These are phyloP conservation scores for Physcia stellaris DNA, from an alignment of 495 filamentous ascomycete genomes.

Conservation along the genomic window DNA sequence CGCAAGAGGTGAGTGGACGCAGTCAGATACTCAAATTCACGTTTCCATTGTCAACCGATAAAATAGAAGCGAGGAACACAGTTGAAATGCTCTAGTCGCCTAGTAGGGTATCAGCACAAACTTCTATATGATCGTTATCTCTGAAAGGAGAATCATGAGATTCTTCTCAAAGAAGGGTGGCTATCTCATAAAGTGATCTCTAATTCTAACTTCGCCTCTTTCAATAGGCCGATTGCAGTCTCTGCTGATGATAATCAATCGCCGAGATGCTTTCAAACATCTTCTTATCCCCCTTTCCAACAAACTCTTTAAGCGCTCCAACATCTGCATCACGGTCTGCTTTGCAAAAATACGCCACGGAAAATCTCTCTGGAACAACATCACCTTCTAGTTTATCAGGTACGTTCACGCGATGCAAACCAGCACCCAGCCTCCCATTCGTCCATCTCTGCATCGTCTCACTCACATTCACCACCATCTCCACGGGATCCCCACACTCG, in stretches of 20 bases:
- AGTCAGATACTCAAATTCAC: no score
- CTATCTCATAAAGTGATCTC: no score
- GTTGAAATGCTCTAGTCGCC: no score
- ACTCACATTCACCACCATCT: constrained; percentile 33
- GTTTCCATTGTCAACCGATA: no score
- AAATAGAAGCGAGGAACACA: no score
- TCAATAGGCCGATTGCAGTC: no score
- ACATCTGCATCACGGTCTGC: not conserved
- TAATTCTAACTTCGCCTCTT: no score
- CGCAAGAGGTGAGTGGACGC: no score
- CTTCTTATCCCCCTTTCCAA: not conserved
- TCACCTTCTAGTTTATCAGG: not conserved
- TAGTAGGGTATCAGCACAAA: no score
- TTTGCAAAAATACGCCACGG: not conserved
- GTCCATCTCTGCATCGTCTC: constrained; percentile 13
- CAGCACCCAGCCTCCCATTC: constrained; percentile 6
- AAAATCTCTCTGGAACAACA: not conserved
- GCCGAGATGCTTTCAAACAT: not conserved
- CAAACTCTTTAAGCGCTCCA: not conserved
- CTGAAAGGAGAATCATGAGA: no score
- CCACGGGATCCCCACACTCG: constrained; percentile 16
- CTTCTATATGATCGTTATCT: no score
- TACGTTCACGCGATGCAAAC: constrained; percentile 6
- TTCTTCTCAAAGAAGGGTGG: no score
- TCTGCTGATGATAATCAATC: constrained; percentile 1